These are phyloP conservation scores for Mollisia scopiformis DNA, from an alignment of 2,329 filamentous ascomycete genomes.

Conservation along the genomic window DNA sequence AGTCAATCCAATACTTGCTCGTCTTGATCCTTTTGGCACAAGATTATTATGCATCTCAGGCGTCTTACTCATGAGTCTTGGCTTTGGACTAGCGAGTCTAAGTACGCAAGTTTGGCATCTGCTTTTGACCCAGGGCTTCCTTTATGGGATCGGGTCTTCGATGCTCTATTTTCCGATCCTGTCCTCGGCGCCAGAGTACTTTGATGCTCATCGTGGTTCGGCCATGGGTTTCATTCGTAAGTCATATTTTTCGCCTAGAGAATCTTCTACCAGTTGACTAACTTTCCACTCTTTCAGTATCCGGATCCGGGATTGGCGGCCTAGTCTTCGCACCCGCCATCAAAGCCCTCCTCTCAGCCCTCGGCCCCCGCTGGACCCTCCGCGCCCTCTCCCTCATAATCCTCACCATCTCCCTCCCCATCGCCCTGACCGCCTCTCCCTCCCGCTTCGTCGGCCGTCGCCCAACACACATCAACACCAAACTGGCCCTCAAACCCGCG, in stretches of 20 bases:
- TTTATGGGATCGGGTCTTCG: constrained; percentile 47
- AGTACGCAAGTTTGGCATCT: constrained; percentile 44
- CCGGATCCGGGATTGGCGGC: constrained; percentile 46
- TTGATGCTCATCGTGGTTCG: constrained; percentile 47
- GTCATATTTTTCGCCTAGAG: too few relatives aligned
- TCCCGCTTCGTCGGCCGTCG: constrained; percentile 42
- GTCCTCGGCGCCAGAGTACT: constrained; percentile 52
- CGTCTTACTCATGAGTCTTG: constrained; percentile 44
- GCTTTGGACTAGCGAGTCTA: constrained; percentile 46
- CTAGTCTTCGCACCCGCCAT: constrained; percentile 45
- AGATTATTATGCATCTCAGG: constrained; percentile 45
- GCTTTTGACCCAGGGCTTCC: constrained; percentile 49
- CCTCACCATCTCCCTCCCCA: constrained; percentile 41
- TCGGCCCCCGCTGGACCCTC: constrained; percentile 50
- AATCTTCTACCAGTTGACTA: too few relatives aligned
- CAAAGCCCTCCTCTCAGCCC: constrained; percentile 42
- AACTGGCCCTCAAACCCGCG: constrained; percentile 40
- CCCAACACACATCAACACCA: constrained; percentile 43
- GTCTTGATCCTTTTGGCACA: constrained; percentile 41
- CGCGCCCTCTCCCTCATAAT: constrained; percentile 43
- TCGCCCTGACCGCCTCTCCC: constrained; percentile 44
- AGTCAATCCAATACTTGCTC: constrained; percentile 50
- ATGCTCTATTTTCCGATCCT: constrained; percentile 47
- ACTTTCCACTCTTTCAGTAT: too few relatives aligned
- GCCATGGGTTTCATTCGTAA: constrained; percentile 50